Base-by-base conservation (phyloP, 306 rosid species). In the Vigna unguiculata region DNA sequence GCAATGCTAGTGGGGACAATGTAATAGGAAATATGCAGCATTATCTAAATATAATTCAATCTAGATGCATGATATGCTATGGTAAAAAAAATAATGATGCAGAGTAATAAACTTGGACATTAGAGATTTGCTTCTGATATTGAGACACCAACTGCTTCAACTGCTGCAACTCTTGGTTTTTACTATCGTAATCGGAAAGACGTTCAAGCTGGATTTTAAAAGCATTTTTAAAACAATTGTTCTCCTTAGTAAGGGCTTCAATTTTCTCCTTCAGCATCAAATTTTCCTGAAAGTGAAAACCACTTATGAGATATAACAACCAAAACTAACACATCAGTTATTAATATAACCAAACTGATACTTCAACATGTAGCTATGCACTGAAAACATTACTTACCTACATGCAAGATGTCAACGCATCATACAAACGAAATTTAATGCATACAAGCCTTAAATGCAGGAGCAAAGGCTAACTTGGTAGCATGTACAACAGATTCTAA, bases 141-240 rank as follows among this genome's bases (percentile, higher is more conserved):
- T 95, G 99, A 85, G 97, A 66, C 57, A 87, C 88, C 81, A 88
- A 34, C 82, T 92, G 96, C 87, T 89, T 95, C 87, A 95, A 75
- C 69, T 89, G 92, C 75, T 89, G 96, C 81, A 91, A 51, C 84
- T 95, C 99, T 6, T 80, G 85, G 73, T 83, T 88, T 79, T 76
- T 88, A 8, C 72, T 79, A 65, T 95, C 99, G 15, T 78, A 88
- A 34, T 95, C 97, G 52, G 89, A 87, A 32, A 90, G 97, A 3
- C 97, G 96, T 73, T 95, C 97, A 59, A 88, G 91, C 79, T 92
- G 96, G 81, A 89, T 92, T 52, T 88, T 83, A 71, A 95, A 95
- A 1, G 97, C 97, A 10, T 88, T 93, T 80, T 87, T 92, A 47
- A 92, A 93, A 63, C 92, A 87, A 14, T 86, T 80, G 78, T 86